Evolutionary conservation across 345 rosid species (phyloP), one percentile per base, ranked within the genome.

Genomic region (Mallotus nudiflorus): DNA sequence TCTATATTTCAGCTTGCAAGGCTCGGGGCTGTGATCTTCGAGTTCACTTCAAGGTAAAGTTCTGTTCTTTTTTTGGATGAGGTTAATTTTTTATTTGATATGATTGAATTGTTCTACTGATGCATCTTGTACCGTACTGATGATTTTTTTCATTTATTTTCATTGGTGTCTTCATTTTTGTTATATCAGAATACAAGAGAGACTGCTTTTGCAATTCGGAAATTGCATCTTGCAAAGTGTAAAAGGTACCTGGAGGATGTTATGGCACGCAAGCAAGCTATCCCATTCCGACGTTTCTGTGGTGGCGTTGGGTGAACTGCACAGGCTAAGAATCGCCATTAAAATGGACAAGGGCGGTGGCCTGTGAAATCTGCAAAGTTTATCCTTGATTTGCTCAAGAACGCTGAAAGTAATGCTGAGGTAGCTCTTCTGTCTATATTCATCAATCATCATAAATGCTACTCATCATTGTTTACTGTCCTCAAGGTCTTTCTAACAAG

Each of bases 291-390:
- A 3, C 87, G 89, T 40, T 91, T 89, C 75, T 89, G 95, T 44
- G 13, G 91, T 39, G 92, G 97, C 53, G 88, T 88, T 35, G 97
- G 93, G 56, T 76, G 96, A 71, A 89, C 93, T 22, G 89, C 91
- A 10, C 91, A 89, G 81, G 96, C 88, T 6, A 91, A 91, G 77
- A 91, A 84, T 75, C 84, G 91, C 45, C 91, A 89, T 71, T 85
- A 91, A 15, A 91, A 89, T 48, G 95, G 95, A 33, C 95, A 91
- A 83, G 95, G 92, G 18, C 92, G 94, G 48, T 91, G 94, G 92
- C 78, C 81, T 73, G 82, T 66, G 31, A 83, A 83, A 67, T 85
- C 89, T 72, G 88, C 87, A 13, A 72, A 75, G 46, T 85, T 84
- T 66, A 77, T 87, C 33, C 81, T 84, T 29, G 86, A 86, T 78